phyloP scores from a whole-genome alignment of 208 protist species.

The Endotrypanum monterogeii region DNA sequence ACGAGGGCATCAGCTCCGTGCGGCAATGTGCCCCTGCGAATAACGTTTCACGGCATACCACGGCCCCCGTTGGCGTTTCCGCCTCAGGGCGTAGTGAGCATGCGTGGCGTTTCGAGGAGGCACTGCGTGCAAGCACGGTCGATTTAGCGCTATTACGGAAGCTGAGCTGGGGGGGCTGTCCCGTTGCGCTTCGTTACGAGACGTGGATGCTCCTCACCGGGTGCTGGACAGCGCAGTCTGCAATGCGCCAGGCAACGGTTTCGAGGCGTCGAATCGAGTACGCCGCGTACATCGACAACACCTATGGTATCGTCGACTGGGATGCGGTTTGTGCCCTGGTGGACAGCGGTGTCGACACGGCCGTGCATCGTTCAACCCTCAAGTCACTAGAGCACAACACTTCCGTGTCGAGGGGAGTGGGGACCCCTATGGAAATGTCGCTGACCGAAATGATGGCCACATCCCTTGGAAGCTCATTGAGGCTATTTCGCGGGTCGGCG shows the following conservation, averaged over 20 bases:
- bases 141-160: constrained; percentile 44
- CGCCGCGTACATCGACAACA: constrained; percentile 43
- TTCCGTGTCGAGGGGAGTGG: neutral
- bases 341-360: constrained; percentile 32
- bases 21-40: neutral
- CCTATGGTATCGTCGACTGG: constrained; percentile 64
- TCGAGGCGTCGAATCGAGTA: constrained; percentile 66
- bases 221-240: constrained; percentile 44
- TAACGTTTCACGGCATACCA: neutral
- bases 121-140: constrained; percentile 34
- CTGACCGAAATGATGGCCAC: neutral
- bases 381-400: constrained; percentile 15
- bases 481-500: neutral
- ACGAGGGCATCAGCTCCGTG: neutral
- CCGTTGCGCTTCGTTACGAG: constrained; percentile 48
- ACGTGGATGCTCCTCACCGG: constrained; percentile 68
- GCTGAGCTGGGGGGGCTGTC: constrained; percentile 63
- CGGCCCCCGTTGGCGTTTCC: neutral
- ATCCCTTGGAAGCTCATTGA: neutral
- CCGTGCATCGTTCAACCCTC: constrained; percentile 30
- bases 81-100: constrained; percentile 10
- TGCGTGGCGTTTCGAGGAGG: constrained; percentile 31
- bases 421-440: neutral
- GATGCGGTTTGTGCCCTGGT: constrained; percentile 48
- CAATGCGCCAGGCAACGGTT: constrained; percentile 37